Base-by-base conservation (phyloP, 139 green algal genomes). In the Chlorella sp. region DNA sequence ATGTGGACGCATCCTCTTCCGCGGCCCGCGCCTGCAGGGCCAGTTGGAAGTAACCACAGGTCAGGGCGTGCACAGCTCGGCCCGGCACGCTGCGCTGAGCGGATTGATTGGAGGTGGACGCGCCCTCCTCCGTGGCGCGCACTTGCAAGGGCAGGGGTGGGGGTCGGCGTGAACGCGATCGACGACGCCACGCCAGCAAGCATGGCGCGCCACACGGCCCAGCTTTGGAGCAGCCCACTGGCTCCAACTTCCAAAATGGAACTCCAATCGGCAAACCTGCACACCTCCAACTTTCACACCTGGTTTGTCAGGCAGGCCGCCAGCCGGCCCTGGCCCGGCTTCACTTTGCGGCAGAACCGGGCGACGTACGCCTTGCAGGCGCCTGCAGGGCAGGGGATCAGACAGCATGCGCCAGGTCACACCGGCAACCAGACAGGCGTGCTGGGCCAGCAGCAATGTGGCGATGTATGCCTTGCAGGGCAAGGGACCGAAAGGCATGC, bases 291-390 rank as follows among this genome's bases (percentile, higher is more conserved):
- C n/a, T n/a, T n/a, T n/a, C 70, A 24, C 3, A 13, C 43, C 26
- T 48, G 38, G 9, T 77, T 26, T 0, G 40, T 5, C 44, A 81
- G 76, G 76, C 77, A 83, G 5, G 28, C 9, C 9, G 60, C 77
- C 77, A 83, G 77, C 5, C 41, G 38, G 30, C 58, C 60, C n/a
- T 46, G 60, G 0, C 77, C 77, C 0, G 77, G 51, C 51, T 43
- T n/a, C 8, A 73, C 41, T 3, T 38, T 48, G 28, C 40, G 28
- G 40, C 77, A 83, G 7, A 62, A 68, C 22, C 48, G 24, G 8
- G 7, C 22, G 40, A 83, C 62, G 40, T 4, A 24, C 40, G 28
- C 32, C 77, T 83, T 83, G 77, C 77, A 83, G 41, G 77, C 40
- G 4, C 77, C 77, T 83, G 77, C 36, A n/a, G 38, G 70, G 40